These are phyloP conservation scores for Retiboletus flavoniger DNA, from an alignment of 1,284 basidiomycete species.

Conservation along the genomic window DNA sequence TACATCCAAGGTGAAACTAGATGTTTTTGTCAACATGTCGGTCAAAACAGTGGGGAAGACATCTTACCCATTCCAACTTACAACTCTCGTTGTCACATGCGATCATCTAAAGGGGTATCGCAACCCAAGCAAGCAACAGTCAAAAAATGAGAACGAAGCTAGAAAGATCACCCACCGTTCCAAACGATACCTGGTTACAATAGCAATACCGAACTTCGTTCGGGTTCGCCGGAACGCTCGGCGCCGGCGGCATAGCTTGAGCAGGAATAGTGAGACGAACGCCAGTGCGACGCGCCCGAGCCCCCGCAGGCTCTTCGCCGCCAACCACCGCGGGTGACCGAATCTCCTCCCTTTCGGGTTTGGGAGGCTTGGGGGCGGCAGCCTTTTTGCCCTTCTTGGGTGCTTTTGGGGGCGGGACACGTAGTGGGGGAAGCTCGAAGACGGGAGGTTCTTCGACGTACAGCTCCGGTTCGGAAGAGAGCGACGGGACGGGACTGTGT, in stretches of 20 bases:
- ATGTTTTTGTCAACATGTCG: constrained; percentile 12
- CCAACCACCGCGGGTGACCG: constrained; percentile 2
- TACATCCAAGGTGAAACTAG: constrained; percentile 76
- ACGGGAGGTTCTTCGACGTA: constrained; percentile 22
- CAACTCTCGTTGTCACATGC: constrained; percentile 73
- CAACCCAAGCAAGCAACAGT: constrained; percentile 6
- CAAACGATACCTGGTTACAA: constrained; percentile 74
- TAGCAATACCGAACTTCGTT: constrained; percentile 71
- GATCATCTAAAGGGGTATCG: constrained; percentile 64
- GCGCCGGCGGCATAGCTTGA: constrained; percentile 17
- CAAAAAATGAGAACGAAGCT: neutral
- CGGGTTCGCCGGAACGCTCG: constrained; percentile 35
- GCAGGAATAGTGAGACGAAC: constrained; percentile 46
- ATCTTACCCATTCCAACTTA: constrained; percentile 72
- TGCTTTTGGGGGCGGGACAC: constrained; percentile 15
- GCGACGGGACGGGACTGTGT: constrained; percentile 42
- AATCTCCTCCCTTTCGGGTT: constrained; percentile 23
- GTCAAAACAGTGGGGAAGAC: neutral
- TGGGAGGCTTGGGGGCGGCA: constrained; percentile 16
- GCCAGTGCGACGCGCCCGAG: constrained; percentile 24
- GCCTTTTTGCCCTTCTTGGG: constrained; percentile 25
- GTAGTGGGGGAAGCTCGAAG: constrained; percentile 12
- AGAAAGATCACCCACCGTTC: constrained; percentile 55
- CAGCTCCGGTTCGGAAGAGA: constrained; percentile 32
- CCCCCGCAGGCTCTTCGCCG: constrained; percentile 12